These are phyloP conservation scores for Aspergillus nomiae DNA, from an alignment of 2,329 filamentous ascomycete species.

Conservation along the genomic window DNA sequence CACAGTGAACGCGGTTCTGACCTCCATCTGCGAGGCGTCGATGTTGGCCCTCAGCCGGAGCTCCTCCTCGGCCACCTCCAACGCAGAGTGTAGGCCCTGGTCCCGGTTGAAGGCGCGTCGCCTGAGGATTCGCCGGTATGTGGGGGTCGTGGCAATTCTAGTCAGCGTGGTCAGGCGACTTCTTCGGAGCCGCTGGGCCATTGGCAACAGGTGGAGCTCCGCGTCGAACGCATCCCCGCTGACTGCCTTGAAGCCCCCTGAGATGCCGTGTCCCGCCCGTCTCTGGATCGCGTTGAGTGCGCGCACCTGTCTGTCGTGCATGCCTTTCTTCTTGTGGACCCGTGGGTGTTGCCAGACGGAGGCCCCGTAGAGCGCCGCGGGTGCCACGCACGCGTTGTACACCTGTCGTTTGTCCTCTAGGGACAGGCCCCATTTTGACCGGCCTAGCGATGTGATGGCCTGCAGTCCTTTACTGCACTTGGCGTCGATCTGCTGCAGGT, in stretches of 20 bases:
- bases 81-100: neutral
- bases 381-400: neutral
- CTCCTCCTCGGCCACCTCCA: neutral
- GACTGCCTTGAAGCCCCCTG: neutral
- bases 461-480: neutral
- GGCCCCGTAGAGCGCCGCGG: neutral
- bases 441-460: too few species aligned
- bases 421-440: neutral
- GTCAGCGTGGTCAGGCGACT: neutral
- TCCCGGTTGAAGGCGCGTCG: neutral
- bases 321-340: neutral
- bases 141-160: neutral
- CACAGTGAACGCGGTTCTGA: neutral
- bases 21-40: neutral
- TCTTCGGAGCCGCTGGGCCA: neutral
- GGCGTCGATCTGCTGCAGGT: neutral
- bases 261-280: neutral
- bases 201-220: neutral
- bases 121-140: neutral
- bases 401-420: neutral
- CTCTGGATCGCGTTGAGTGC: neutral
- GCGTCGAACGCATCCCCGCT: neutral
- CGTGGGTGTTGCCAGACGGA: neutral
- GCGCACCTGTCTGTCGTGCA: neutral
- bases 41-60: neutral